Evolutionary conservation across 805 yeast species (phyloP), one percentile per base, ranked within the genome.

Genomic region (Kluyveromyces aestuarii): DNA sequence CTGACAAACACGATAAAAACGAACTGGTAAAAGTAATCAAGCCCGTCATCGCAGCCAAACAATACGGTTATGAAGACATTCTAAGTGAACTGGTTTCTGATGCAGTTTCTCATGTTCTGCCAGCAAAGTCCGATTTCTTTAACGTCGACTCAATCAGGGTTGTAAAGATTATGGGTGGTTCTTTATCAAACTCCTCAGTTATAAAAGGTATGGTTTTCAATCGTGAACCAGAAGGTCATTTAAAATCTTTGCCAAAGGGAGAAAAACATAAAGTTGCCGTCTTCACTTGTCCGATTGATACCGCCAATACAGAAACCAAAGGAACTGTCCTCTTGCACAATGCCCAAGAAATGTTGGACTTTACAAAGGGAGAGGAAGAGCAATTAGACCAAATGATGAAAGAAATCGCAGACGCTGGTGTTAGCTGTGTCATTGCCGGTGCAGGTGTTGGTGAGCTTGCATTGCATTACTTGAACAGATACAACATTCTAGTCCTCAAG

Each of bases 121-220:
- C 96, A 56, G 61, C 59, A n/a, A 50, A 51, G 37, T 52, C 55
- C 6, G 54, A 59, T 40, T 60, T 50, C 37, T 93, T 93, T 76
- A 93, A 90, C 65, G 93, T 91, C 48, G 99, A 93, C 66, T 84
- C 90, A 50, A 79, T 93, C 52, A 81, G 99, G 65, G 96, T 93
- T 16, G 99, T 93, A 46, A 93, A 93, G 71, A 85, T 93, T 57
- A 87, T 93, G 96, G 99, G 99, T 52, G 76, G 95, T 16, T 75
- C 90, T 46, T 73, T 93, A 57, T 69, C 72, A 37, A 75, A 76
- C 58, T 84, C 95, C 11, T 76, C 76, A 59, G 98, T 93, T 47
- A 74, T 93, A 54, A 87, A 86, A 69, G 99, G 99, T 57, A 93
- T 93, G 99, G 96, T 93, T 37, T 91, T 93, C 76, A 95, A 95